Conservation (phyloP, 805 yeast species). For the Candida namnaoensis region DNA sequence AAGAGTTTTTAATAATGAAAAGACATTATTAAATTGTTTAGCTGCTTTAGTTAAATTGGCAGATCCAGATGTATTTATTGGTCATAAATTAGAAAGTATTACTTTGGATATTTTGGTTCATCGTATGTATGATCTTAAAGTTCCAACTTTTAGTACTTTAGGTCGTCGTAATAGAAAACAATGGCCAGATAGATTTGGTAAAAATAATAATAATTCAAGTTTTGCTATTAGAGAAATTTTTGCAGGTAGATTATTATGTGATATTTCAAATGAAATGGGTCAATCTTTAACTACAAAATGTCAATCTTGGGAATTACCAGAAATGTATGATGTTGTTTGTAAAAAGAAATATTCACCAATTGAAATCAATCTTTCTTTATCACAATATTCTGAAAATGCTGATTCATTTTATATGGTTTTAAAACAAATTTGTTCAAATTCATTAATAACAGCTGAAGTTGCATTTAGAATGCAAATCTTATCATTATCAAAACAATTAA, state of each 20-base stretch:
- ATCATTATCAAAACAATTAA: slow-evolving; percentile 83
- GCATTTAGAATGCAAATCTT: slow-evolving; percentile 79
- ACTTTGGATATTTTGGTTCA: slow-evolving; percentile 75
- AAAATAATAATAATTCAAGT: slow-evolving; percentile 38
- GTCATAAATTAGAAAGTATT: slow-evolving; percentile 77
- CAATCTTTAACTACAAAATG: slow-evolving; percentile 86
- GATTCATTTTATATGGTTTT: slow-evolving; percentile 59
- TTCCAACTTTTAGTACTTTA: slow-evolving; percentile 70
- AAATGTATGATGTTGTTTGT: slow-evolving; percentile 81
- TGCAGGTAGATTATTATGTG: slow-evolving; percentile 85
- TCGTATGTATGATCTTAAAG: slow-evolving; percentile 66
- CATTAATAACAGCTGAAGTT: slow-evolving; percentile 64
- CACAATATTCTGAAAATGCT: slow-evolving; percentile 60
- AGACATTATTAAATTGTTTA: slow-evolving; percentile 63
- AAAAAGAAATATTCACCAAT: slow-evolving; percentile 48
- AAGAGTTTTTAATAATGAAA: slow-evolving; percentile 63
- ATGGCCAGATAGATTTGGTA: slow-evolving; percentile 73
- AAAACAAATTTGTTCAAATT: slow-evolving; percentile 57
- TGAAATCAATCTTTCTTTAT: slow-evolving; percentile 68
- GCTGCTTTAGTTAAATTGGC: slow-evolving; percentile 55
- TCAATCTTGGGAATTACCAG: slow-evolving; percentile 89
- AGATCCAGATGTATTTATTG: slow-evolving; percentile 91
- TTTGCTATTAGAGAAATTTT: slow-evolving; percentile 59
- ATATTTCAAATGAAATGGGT: slow-evolving; percentile 91
- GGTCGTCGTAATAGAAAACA: slow-evolving; percentile 74